Evolutionary conservation across 2,329 filamentous ascomycete species (phyloP).

Genomic region (Aspergillus quadricinctus): DNA sequence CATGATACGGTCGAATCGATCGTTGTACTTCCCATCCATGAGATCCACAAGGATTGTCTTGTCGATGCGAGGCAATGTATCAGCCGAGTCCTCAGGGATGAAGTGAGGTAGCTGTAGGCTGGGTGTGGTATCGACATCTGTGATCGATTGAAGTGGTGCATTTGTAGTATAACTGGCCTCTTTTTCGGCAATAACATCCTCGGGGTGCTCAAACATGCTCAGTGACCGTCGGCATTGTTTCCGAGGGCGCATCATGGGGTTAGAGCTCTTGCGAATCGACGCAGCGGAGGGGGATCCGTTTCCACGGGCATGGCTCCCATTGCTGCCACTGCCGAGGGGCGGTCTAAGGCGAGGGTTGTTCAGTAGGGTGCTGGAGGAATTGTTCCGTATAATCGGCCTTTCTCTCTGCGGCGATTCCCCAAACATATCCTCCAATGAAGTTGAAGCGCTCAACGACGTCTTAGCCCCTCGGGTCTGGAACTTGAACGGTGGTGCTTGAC

Average conservation of each 20-base stretch:
- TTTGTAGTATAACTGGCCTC: slow-evolving; percentile 54
- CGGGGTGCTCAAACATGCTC: slow-evolving; percentile 96
- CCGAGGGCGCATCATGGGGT: slow-evolving; percentile 68
- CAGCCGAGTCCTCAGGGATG: slow-evolving; percentile 70
- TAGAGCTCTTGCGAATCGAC: slow-evolving; percentile 69
- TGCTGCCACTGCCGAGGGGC: slow-evolving; percentile 57
- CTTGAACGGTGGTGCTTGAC: slow-evolving; percentile 67
- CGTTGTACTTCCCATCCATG: slow-evolving; percentile 76
- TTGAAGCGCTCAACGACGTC: slow-evolving; percentile 53
- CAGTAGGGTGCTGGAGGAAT: slow-evolving; percentile 54
- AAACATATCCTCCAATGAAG: slow-evolving; percentile 77
- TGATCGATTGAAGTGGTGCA: slow-evolving; percentile 65
- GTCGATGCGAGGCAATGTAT: slow-evolving; percentile 83
- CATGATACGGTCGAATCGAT: slow-evolving; percentile 73
- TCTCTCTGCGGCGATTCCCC: slow-evolving; percentile 73
- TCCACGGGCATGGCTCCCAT: slow-evolving; percentile 53
- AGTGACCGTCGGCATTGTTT: slow-evolving; percentile 88
- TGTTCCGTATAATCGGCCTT: slow-evolving; percentile 56
- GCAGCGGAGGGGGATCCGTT: slow-evolving; percentile 71
- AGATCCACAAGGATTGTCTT: slow-evolving; percentile 79
- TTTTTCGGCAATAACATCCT: slow-evolving; percentile 79
- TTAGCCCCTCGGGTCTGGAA: slow-evolving; percentile 60
- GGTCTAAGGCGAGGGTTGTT: slow-evolving; percentile 61
- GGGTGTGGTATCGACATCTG: slow-evolving; percentile 75
- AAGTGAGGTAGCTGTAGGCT: slow-evolving; percentile 79